Evolutionary conservation across 208 protist species (phyloP), one percentile per base, ranked within the genome.

Genomic region (Wallacemonas sp.): DNA sequence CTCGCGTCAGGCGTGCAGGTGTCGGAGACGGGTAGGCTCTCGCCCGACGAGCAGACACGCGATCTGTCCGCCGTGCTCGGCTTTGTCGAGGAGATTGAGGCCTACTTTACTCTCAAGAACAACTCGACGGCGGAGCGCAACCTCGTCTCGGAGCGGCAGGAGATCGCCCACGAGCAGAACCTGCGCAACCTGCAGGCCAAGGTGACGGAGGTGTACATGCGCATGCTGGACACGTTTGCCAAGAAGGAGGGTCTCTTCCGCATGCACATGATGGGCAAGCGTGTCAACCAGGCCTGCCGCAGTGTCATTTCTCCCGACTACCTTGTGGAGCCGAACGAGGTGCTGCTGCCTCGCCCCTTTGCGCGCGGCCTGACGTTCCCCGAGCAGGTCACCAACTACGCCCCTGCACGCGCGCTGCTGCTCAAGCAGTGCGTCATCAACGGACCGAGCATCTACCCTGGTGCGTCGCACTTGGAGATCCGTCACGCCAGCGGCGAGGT

Each of bases 211-310:
- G 67, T 86, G n/a, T 95, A 93, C 76, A 77, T 71, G 14, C 67
- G 72, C 22, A 88, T 92, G 20, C 63, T 94, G 23, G 78, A 87
- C 26, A 92, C 65, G 66, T 97, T 99, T 50, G 98, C 99, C 48
- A 99, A 99, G 78, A 99, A 99, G 85, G 81, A 98, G 72, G 99
- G 99, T 65, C 82, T 99, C 1, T 99, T 99, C 81, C 93, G 99
- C 77, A 99, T 97, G 89, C 92, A 99, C 88, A 99, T 99, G 97
- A 99, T 99, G 99, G 99, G 99, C 65, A 99, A 99, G 78, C 93
- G 99, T 69, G 99, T 99, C 38, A 99, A 99, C 87, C 99, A 98
- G 74, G 95, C 98, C 10, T 98, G 97, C 57, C 94, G 98, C 48
- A 97, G 82, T 59, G 99, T 99, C 68, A 99, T 99, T 81, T 99